Evolutionary conservation across 1,284 basidiomycete species (phyloP).

Genomic region (Marasmius oreades): DNA sequence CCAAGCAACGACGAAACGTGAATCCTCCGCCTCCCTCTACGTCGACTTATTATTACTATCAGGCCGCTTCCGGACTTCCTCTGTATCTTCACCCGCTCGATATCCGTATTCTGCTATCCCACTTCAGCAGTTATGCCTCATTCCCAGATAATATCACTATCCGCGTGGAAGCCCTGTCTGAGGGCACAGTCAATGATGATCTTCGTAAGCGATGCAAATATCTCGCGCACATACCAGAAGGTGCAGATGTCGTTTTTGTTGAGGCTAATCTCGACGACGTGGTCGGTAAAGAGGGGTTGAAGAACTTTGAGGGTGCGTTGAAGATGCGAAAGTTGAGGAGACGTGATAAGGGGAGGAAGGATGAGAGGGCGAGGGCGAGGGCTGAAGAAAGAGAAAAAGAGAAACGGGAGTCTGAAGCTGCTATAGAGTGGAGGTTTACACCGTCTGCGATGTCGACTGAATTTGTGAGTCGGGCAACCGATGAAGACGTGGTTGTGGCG

Average conservation of each 20-base stretch:
- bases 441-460: conserved; percentile 3
- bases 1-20: conserved; percentile 66
- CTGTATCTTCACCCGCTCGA: conserved; percentile 96
- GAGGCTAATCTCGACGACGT: conserved; percentile 82
- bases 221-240: conserved; percentile 87
- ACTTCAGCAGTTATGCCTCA: conserved; percentile 71
- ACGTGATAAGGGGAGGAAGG: conserved; percentile 75
- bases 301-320: conserved; percentile 77
- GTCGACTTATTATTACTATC: conserved; percentile 92
- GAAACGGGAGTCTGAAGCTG: conserved; percentile 36
- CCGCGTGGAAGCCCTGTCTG: conserved; percentile 73
- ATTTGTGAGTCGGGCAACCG: conserved; percentile 8
- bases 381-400: conserved; percentile 82
- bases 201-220: conserved; percentile 94
- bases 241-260: conserved; percentile 92
- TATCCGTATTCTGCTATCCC: conserved; percentile 87
- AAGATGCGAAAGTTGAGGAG: conserved; percentile 73
- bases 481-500: conserved; percentile 23
- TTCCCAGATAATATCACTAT: conserved; percentile 86
- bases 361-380: conserved; percentile 74
- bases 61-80: conserved; percentile 88
- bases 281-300: conserved; percentile 69
- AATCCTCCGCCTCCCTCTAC: conserved; percentile 80
- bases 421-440: conserved; percentile 15
- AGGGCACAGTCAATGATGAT: conserved; percentile 85